Evolutionary conservation across 257 asterid genomes (phyloP), one percentile per base, ranked within the genome.

Genomic region (Parsonsia alboflavescens): DNA sequence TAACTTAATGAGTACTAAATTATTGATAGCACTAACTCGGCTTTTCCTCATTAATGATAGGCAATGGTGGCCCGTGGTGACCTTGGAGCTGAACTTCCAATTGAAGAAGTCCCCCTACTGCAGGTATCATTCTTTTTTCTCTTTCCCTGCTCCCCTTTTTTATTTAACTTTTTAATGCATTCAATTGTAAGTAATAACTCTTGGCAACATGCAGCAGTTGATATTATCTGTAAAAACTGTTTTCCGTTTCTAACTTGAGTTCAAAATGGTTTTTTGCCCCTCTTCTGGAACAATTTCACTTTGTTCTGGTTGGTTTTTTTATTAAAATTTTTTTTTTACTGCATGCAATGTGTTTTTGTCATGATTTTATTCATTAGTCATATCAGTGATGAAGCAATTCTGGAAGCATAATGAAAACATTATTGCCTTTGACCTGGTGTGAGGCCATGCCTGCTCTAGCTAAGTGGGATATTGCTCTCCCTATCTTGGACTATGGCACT

Each of bases 21-120:
- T 24, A 6, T 49, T 57, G 19, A 62, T 26, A 26, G 36, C 50
- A 39, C 61, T 33, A 36, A 44, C 69, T 65, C 71, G 46, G 46
- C n/a, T 65, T 19, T 66, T 74, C 22, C 19, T 79, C 28, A 0
- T 68, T 81, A 66, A 69, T 89, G 78, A 79, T 79, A 95, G 99
- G 99, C 99, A 71, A 95, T 95, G 99, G 99, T 95, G 64, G 99
- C 99, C 73, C 96, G 99, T 61, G 98, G 99, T 49, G 99, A 95
- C 84, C 98, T 95, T 67, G 99, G 99, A 73, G 97, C 99, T 77
- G 99, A 95, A 83, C 97, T 95, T 75, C 98, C 99, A 26, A 88
- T 95, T 49, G 99, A 95, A 88, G 98, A 95, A 76, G 99, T 95
- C 82, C 99, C 99, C 75, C 74, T 95, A 76, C 85, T 95, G 85